Conservation (phyloP, 192 early-diverging fungal species). For the Diversispora epigaea region DNA sequence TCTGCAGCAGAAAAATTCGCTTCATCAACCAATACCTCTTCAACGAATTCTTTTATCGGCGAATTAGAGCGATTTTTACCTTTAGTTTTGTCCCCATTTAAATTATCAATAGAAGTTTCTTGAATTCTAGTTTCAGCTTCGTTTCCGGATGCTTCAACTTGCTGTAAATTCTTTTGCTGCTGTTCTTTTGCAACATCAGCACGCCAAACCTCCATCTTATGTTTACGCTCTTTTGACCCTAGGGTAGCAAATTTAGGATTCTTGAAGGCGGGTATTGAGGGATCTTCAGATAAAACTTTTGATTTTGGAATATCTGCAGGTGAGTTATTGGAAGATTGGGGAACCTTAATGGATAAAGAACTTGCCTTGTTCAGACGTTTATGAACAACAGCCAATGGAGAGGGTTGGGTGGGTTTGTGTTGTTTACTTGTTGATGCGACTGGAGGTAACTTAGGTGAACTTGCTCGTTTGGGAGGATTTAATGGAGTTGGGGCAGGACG, state of each 20-base stretch:
- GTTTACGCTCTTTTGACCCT: constrained; percentile 36
- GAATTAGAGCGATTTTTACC: constrained; percentile 26
- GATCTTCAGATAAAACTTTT: neutral
- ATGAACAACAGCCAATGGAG: constrained; percentile 13
- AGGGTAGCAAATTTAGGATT: constrained; percentile 33
- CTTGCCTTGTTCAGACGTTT: neutral
- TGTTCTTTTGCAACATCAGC: constrained; percentile 39
- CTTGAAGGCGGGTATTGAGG: constrained; percentile 29
- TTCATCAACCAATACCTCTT: constrained; percentile 31
- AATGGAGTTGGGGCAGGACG: neutral
- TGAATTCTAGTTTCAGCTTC: neutral
- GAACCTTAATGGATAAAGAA: constrained; percentile 3
- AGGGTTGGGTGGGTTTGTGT: constrained; percentile 27
- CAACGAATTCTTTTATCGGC: constrained; percentile 23
- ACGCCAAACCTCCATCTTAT: constrained; percentile 46
- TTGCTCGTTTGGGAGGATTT: neutral
- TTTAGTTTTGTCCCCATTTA: constrained; percentile 2
- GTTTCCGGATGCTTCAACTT: constrained; percentile 3
- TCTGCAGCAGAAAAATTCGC: constrained; percentile 28
- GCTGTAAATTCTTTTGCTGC: neutral
- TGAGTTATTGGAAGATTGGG: constrained; percentile 21
- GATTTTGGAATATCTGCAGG: neutral
- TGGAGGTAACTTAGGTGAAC: neutral
- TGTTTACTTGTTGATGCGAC: neutral
- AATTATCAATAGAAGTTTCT: neutral